Conservation (phyloP, 768 basidiomycete species). For the Tricholoma terreum region DNA sequence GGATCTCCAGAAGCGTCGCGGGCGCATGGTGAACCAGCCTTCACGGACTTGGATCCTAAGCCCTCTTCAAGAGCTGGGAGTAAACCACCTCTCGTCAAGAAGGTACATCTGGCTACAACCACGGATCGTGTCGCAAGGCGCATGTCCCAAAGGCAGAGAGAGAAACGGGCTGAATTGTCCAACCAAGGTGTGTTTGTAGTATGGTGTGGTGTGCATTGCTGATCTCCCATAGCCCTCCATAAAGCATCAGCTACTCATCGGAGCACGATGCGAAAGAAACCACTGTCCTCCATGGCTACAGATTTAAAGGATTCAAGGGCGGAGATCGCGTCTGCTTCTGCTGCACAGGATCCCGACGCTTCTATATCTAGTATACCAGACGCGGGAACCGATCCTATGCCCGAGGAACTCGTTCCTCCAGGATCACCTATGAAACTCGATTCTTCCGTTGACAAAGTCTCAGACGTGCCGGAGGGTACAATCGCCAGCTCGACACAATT, state of each 20-base stretch:
- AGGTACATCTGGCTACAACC: slow-evolving; percentile 20
- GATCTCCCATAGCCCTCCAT: slow-evolving; percentile 3
- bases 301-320: background rate
- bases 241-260: slow-evolving; percentile 1
- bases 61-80: slow-evolving; percentile 7
- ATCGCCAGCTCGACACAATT: slow-evolving; percentile 17
- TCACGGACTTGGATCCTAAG: background rate
- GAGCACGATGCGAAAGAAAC: background rate
- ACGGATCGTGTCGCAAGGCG: slow-evolving; percentile 36
- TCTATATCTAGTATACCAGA: slow-evolving; percentile 15
- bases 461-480: slow-evolving; percentile 5
- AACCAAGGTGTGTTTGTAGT: slow-evolving; percentile 6
- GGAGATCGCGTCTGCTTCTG: background rate
- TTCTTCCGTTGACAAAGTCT: slow-evolving; percentile 23
- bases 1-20: background rate
- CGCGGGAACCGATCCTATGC: slow-evolving; percentile 5
- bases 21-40: background rate
- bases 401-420: slow-evolving; percentile 13
- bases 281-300: background rate
- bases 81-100: slow-evolving; percentile 18
- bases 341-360: slow-evolving; percentile 7
- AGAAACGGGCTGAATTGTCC: slow-evolving; percentile 8
- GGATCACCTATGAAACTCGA: slow-evolving; percentile 34
- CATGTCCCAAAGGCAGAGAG: slow-evolving; percentile 26
- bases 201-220: background rate